Conservation (phyloP, 2,329 filamentous ascomycete genomes). For the Alternaria sp. region DNA sequence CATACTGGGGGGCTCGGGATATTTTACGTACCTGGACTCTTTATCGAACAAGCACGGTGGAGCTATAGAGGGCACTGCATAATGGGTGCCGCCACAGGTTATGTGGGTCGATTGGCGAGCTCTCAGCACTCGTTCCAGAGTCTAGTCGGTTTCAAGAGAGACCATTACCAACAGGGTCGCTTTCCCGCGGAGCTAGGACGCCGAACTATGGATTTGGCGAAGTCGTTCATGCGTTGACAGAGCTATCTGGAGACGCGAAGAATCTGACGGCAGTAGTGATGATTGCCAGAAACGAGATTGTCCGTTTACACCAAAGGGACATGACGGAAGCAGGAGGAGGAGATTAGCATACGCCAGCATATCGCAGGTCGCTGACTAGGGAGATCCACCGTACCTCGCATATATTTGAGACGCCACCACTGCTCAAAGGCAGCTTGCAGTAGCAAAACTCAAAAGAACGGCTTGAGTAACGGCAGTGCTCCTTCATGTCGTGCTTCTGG, state of each 20-base stretch:
- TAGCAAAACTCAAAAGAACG: slow-evolving; percentile 5
- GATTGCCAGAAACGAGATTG: slow-evolving; percentile 16
- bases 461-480: slow-evolving; percentile 3
- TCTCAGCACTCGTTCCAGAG: slow-evolving; percentile 24
- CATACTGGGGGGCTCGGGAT: slow-evolving; percentile 17
- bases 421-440: neutral
- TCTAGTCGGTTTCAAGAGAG: slow-evolving; percentile 34
- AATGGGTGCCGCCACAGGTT: slow-evolving; percentile 30
- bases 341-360: neutral
- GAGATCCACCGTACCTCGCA: neutral
- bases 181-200: slow-evolving; percentile 21
- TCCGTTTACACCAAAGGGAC: neutral
- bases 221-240: slow-evolving; percentile 19
- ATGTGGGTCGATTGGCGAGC: slow-evolving; percentile 30
- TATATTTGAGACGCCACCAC: slow-evolving; percentile 1
- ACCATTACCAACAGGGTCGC: slow-evolving; percentile 22
- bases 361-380: neutral
- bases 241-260: slow-evolving; percentile 1
- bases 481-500: neutral
- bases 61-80: slow-evolving; percentile 25
- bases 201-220: slow-evolving; percentile 7
- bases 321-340: neutral
- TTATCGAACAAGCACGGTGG: slow-evolving; percentile 18
- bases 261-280: slow-evolving; percentile 5
- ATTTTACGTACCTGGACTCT: slow-evolving; percentile 27